These are phyloP conservation scores for Colletotrichum sp. DNA, from an alignment of 2,329 filamentous ascomycete genomes.

Conservation along the genomic window DNA sequence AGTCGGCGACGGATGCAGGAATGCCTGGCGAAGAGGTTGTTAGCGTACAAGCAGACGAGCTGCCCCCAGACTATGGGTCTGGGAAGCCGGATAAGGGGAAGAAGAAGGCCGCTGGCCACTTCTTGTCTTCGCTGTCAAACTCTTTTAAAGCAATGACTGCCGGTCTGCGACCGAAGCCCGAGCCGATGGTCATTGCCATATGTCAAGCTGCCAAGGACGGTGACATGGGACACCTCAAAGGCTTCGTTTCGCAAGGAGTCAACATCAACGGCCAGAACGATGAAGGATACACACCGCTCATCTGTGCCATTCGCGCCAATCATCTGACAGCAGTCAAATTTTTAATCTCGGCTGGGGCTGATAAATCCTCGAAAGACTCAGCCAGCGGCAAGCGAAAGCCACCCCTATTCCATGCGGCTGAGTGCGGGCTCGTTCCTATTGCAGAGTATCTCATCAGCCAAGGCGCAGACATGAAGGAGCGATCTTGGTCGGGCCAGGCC, in stretches of 20 bases:
- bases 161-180: constrained; percentile 35
- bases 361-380: constrained; percentile 22
- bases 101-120: constrained; percentile 10
- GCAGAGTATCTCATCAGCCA: constrained; percentile 18
- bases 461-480: constrained; percentile 20
- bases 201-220: constrained; percentile 37
- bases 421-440: constrained; percentile 5
- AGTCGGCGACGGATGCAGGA: not conserved
- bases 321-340: constrained; percentile 33
- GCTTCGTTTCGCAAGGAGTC: constrained; percentile 36
- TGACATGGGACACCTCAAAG: constrained; percentile 35
- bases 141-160: constrained; percentile 39
- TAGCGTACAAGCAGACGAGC: not conserved
- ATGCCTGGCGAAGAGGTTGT: not conserved
- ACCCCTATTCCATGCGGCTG: constrained; percentile 26
- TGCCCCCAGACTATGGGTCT: not conserved
- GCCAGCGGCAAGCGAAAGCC: constrained; percentile 21
- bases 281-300: constrained; percentile 35
- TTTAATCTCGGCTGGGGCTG: constrained; percentile 35
- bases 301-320: constrained; percentile 35
- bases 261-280: constrained; percentile 41
- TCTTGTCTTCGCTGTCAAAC: constrained; percentile 32
- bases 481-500: constrained; percentile 11
- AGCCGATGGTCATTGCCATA: constrained; percentile 39
- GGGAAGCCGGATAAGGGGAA: constrained; percentile 9